Evolutionary conservation across 768 basidiomycete genomes (phyloP), one percentile per base, ranked within the genome.

Genomic region (Hericium erinaceus): DNA sequence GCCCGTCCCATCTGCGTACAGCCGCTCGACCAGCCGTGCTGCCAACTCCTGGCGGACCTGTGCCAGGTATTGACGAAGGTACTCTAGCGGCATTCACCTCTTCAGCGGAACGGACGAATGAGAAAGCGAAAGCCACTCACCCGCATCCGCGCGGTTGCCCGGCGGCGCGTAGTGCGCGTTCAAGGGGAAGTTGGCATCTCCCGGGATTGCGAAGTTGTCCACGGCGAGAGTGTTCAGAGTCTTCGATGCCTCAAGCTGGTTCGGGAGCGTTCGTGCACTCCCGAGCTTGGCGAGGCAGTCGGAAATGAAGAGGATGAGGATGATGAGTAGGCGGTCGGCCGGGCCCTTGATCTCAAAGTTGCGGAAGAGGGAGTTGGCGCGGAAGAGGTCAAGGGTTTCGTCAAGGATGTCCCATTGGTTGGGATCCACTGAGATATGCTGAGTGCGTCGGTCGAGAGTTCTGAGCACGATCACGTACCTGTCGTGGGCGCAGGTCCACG

Each of bases 271-370:
- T 56, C 87, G 83, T 33, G 83, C 76, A 37, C 78, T 75, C 28
- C 92, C 89, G 64, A 99, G 78, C 74, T 92, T 95, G 26, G 90
- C 82, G 53, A 99, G 84, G 70, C 95, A 98, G 74, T 99, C 97
- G 48, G 95, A 98, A 66, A 98, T 84, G 75, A 89, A 99, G 69
- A 99, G 87, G 71, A 98, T 97, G 67, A 98, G 84, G 70, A 98
- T 83, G 77, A 99, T 98, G 67, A 99, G 81, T 41, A 92, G 85
- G 58, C 95, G 86, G 78, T 97, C 95, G 54, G 94, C 93, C 56
- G 92, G 91, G 16, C 94, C 95, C 70, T 98, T 95, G 82, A 99
- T 98, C 77, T 99, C 97, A 66, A 98, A 99, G 75, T 98, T 98
- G 67, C 97, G 88, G 75, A 99, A 99, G 60, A 99, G 87, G 39